These are phyloP conservation scores for Rhexocercosporidium sp. DNA, from an alignment of 2,329 filamentous ascomycete genomes.

Conservation along the genomic window DNA sequence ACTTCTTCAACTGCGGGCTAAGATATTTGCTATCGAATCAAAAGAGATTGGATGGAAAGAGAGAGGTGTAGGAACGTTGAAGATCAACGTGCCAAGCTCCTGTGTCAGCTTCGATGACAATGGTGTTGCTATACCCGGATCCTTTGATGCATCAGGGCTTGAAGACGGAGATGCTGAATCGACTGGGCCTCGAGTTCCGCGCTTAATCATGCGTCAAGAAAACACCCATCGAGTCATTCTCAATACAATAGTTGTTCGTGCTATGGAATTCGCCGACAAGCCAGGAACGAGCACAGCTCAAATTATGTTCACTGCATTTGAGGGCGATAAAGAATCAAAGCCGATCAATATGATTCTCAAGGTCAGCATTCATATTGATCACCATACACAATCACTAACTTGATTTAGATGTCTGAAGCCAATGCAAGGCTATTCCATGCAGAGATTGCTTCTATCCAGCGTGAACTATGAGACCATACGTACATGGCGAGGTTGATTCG, in stretches of 20 bases:
- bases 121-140: slow-evolving; percentile 54
- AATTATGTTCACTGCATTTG: slow-evolving; percentile 71
- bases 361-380: slow-evolving; percentile 47
- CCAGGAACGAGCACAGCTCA: slow-evolving; percentile 58
- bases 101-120: slow-evolving; percentile 61
- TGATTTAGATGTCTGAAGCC: slow-evolving; percentile 40
- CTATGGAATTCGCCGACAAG: slow-evolving; percentile 80
- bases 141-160: slow-evolving; percentile 61
- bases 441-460: slow-evolving; percentile 45
- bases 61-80: slow-evolving; percentile 81
- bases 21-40: slow-evolving; percentile 79
- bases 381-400: slow-evolving; percentile 27
- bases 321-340: slow-evolving; percentile 58
- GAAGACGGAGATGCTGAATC: slow-evolving; percentile 46
- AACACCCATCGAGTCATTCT: slow-evolving; percentile 86
- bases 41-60: slow-evolving; percentile 78
- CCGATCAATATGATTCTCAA: slow-evolving; percentile 66
- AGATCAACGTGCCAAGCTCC: slow-evolving; percentile 75
- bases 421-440: slow-evolving; percentile 41
- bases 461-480: slow-evolving; percentile 33
- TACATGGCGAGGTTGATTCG: neutral
- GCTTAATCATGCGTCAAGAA: slow-evolving; percentile 90
- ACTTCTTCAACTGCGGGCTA: slow-evolving; percentile 76
- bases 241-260: slow-evolving; percentile 80
- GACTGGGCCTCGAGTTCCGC: slow-evolving; percentile 54